These are phyloP conservation scores for Colletotrichum echinochloae DNA, from an alignment of 2,329 filamentous ascomycete species.

Conservation along the genomic window DNA sequence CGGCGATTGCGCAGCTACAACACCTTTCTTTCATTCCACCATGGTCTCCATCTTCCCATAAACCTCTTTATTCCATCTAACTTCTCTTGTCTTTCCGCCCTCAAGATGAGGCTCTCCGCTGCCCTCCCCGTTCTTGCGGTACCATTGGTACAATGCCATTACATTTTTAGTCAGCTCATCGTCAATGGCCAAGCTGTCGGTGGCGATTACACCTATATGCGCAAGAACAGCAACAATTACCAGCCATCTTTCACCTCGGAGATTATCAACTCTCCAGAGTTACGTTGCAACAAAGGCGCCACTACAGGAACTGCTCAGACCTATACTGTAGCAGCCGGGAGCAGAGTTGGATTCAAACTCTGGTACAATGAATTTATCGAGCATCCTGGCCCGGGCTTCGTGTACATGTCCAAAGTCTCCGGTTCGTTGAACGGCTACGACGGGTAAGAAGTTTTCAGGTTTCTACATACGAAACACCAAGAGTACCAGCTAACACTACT, in stretches of 20 bases:
- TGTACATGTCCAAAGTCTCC: conserved; percentile 31
- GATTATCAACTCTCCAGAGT: conserved; percentile 5
- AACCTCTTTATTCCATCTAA: background rate
- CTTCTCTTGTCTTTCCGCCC: background rate
- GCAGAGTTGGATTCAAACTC: conserved; percentile 27
- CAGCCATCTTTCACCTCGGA: conserved; percentile 14
- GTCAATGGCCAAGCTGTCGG: conserved; percentile 41
- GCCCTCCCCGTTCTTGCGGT: background rate
- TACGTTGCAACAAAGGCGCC: conserved; percentile 24
- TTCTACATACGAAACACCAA: no score
- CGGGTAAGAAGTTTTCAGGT: background rate
- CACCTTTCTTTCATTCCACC: rapidly evolving
- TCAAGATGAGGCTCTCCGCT: background rate
- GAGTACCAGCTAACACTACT: no score
- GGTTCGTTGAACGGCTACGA: conserved; percentile 37
- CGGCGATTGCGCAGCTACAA: rapidly evolving
- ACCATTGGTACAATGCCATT: conserved; percentile 33
- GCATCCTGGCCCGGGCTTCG: conserved; percentile 32
- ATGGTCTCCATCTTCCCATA: no score
- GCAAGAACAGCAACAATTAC: conserved; percentile 29
- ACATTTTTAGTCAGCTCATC: conserved; percentile 42
- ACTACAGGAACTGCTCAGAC: conserved; percentile 11
- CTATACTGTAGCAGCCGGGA: conserved; percentile 17
- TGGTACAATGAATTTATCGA: conserved; percentile 4
- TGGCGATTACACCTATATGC: conserved; percentile 37